Base-by-base conservation (phyloP, 176 grass and related monocot genomes). In the Thalia dealbata region DNA sequence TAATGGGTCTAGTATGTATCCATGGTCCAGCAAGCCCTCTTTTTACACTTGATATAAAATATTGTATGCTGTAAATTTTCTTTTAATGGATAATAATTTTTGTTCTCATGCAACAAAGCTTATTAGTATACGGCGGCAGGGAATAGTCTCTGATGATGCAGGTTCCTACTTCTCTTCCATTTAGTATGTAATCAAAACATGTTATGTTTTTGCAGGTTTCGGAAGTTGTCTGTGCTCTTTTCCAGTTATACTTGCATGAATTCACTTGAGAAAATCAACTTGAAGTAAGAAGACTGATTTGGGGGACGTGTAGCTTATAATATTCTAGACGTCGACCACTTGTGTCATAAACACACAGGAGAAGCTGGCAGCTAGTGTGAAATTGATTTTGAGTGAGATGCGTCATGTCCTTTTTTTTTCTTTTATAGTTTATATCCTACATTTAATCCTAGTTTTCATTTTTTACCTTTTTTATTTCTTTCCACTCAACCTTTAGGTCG, bases 1-100 rank as follows among this genome's bases (percentile, higher is more conserved):
- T 85, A 91, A 73, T 91, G 89, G 89, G 78, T 88, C 69, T 91
- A 85, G 89, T 91, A 76, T 81, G 85, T 83, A 26, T 14, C 64
- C n/a, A 7, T 55, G 19, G 77, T 58, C 7, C 7, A 4, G 24
- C 24, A 13, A 14, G 25, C 25, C 25, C 25, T 3, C 1, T 10
- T 79, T 7, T 75, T 26, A 61, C 26, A 48, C 45, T n/a, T n/a
- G 4, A 38, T 38, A 38, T 38, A 38, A 38, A 38, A 38, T 44
- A 44, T 48, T 4, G 6, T 4, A 44, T 44, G 42, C 42, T 9
- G 3, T 44, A 44, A 44, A 4, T 3, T 44, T 44, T n/a, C n/a
- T n/a, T n/a, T n/a, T n/a, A n/a, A n/a, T n/a, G n/a, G n/a, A n/a
- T n/a, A n/a, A n/a, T n/a, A n/a, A n/a, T n/a, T n/a, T n/a, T n/a